Evolutionary conservation across 768 basidiomycete genomes (phyloP), one percentile per base, ranked within the genome.

Genomic region (Coprinellus aureogranulatus): DNA sequence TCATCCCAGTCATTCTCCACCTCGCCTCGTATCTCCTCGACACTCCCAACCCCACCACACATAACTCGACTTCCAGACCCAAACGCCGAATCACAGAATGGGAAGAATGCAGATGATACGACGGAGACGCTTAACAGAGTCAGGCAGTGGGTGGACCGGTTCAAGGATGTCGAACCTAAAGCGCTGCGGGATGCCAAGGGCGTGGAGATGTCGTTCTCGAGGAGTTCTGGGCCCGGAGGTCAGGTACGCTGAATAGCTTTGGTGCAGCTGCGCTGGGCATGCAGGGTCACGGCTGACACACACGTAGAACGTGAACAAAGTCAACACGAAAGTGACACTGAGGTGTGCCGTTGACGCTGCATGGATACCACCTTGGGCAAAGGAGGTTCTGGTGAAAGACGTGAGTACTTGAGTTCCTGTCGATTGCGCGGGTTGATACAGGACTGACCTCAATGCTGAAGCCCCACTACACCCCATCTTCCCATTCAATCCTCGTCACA

Each of bases 291-390:
- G 14, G 8, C 9, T n/a, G 41, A 8, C 41, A 31, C 22, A 34
- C 31, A n/a, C n/a, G n/a, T 56, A 92, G 89, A 90, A 93, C 62
- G 91, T 93, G 39, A 93, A 93, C 66, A 93, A 92, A 72, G 81
- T 92, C n/a, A 92, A 90, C 58, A 92, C 91, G 14, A 92, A 92
- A 67, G 88, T 82, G 0, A 86, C 83, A 0, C 62, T 88, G 16
- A 77, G 87, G 41, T 89, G 87, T 63, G 68, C 77, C 5, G 50
- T 90, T 9, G 73, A 84, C 52, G 74, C 79, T 1, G 53, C 70
- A 1, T 91, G 89, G 89, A 86, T 92, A 50, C 90, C 90, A 6
- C 53, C 60, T 1, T 92, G 90, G 90, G 82, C 86, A 3, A 71
- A 67, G 30, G 71, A 78, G 6, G 67, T 65, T 28, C 61, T 91